Evolutionary conservation across 1,284 basidiomycete genomes (phyloP), one percentile per base, ranked within the genome.

Genomic region (Phaffia rhodozyma): DNA sequence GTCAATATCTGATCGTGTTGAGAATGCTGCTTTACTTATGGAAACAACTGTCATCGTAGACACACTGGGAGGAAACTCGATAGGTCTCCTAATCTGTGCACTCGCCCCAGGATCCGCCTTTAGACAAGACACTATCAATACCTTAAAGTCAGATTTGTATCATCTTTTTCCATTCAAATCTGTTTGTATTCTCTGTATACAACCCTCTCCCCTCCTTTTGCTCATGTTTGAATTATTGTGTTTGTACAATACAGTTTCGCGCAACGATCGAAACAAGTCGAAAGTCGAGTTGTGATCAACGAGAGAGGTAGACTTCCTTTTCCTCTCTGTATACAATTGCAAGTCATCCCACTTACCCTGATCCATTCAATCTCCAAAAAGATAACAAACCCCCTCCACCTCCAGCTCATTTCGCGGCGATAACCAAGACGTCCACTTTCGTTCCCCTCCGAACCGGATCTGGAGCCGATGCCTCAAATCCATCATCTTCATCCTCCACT

Each of bases 91-190:
- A 54, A 87, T 91, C 38, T 89, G 88, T 73, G 90, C 89, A 70
- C 76, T 91, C 9, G 86, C 89, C 2, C 88, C 89, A 16, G 86
- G 86, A 0, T 76, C 77, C 27, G 87, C 84, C 72, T 89, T 89
- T 69, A 79, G 86, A 62, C 83, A 86, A 34, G 89, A 90, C 72
- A 90, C 89, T 2, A 78, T 91, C 27, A 87, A 89, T 86, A 88
- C 69, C 16, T 16, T 43, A 43, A 43, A 43, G 38, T 43, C 6
- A 43, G 38, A 2, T 43, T 16, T 43, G 53, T 16, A 43, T 43
- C 13, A 16, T 11, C 16, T 16, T 43, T 43, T 11, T 43, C 38
- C 13, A 80, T 75, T 32, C n/a, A 56, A 21, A 47, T 30, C 13
- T 38, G 18, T 13, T 60, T 65, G 16, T 48, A 25, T 54, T 38